phyloP scores from a whole-genome alignment of 2,329 filamentous ascomycete genomes.

The Botrytis paeoniae region DNA sequence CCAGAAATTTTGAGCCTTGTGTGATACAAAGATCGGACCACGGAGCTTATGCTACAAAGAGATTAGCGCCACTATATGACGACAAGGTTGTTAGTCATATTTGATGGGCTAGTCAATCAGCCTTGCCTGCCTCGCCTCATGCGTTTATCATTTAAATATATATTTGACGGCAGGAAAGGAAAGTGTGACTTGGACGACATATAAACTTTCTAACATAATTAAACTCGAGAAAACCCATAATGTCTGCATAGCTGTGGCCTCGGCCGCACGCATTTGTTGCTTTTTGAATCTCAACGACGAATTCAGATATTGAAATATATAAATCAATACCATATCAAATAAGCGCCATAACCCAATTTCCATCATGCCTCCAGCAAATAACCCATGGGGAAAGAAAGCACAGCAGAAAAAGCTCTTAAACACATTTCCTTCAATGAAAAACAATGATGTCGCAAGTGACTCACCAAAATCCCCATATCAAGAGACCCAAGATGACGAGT shows the following conservation, averaged over 20 bases:
- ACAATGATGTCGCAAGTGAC: constrained; percentile 31
- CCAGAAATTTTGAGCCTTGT: constrained; percentile 2
- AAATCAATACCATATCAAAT: neutral
- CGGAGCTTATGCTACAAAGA: constrained; percentile 7
- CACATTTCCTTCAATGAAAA: constrained; percentile 31
- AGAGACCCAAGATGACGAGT: constrained; percentile 83
- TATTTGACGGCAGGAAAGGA: neutral
- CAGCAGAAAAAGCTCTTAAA: constrained; percentile 40
- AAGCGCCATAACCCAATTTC: constrained; percentile 22
- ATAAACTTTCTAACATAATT: neutral
- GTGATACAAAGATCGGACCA: constrained; percentile 11
- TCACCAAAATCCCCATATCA: constrained; percentile 63
- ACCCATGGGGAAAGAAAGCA: constrained; percentile 37
- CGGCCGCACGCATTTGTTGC: constrained; percentile 32
- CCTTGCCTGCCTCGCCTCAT: constrained; percentile 10
- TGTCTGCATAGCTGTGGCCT: constrained; percentile 26
- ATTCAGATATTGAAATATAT: constrained; percentile 22
- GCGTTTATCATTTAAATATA: neutral
- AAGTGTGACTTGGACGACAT: neutral
- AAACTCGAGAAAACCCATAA: neutral
- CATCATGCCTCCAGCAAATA: constrained; percentile 38
- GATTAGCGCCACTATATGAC: neutral
- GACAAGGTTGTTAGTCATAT: neutral
- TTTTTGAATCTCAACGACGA: constrained; percentile 2
- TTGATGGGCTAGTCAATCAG: constrained; percentile 4